Conservation (phyloP, 176 grass and related monocot genomes). For the Carex cristatella region DNA sequence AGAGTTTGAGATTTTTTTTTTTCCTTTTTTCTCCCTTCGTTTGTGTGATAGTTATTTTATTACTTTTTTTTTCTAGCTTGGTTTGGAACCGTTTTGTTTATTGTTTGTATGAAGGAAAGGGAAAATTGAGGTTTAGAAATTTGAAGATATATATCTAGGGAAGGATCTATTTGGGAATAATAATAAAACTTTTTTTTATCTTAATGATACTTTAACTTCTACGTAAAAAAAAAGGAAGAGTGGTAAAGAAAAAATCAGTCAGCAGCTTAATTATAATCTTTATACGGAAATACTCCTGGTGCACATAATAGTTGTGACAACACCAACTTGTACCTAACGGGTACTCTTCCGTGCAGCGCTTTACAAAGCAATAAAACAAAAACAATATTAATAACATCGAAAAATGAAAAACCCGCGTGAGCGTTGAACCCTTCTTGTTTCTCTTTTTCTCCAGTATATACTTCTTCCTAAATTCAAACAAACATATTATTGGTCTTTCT, state of each 20-base stretch:
- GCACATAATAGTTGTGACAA: neutral
- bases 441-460: neutral
- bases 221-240: too few relatives aligned
- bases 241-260: neutral
- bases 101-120: too few relatives aligned
- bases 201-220: too few relatives aligned
- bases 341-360: slow-evolving; percentile 1
- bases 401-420: neutral
- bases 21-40: too few relatives aligned
- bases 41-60: too few relatives aligned
- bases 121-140: too few relatives aligned
- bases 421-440: neutral
- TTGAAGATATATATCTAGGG: too few relatives aligned
- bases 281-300: slow-evolving; percentile 5
- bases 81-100: too few relatives aligned
- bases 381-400: neutral
- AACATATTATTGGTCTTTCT: neutral
- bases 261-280: neutral
- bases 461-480: neutral
- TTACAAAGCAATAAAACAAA: slow-evolving; percentile 1
- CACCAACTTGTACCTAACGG: neutral
- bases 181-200: too few relatives aligned
- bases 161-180: too few relatives aligned
- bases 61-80: too few relatives aligned
- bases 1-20: too few relatives aligned